Evolutionary conservation across 78 protist species (phyloP).

Genomic region (Dictyostelium brefeldianum): DNA sequence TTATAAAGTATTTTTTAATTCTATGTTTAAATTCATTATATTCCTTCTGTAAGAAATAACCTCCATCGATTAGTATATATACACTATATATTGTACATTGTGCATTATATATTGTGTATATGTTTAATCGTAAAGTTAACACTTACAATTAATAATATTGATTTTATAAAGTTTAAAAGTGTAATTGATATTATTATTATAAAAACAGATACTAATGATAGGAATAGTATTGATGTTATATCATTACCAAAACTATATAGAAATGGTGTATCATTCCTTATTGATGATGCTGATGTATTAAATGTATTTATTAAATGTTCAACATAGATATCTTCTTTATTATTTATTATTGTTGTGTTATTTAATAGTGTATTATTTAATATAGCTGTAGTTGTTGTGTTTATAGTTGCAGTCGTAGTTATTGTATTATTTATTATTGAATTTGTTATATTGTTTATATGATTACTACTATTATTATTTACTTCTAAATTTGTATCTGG

Average conservation of each 20-base stretch:
- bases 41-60: background rate
- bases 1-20: slow-evolving; percentile 8
- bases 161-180: slow-evolving; percentile 10
- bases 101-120: too few species aligned
- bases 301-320: background rate
- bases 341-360: background rate
- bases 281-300: background rate
- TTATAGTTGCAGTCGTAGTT: too few species aligned
- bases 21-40: background rate
- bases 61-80: too few species aligned
- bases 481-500: too few species aligned
- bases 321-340: too few species aligned
- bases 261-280: background rate
- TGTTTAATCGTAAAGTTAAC: too few species aligned
- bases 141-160: background rate
- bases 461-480: background rate
- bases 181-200: slow-evolving; percentile 16
- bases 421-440: too few species aligned
- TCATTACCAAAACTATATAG: slow-evolving; percentile 24
- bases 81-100: background rate
- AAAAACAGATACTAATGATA: background rate
- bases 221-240: slow-evolving; percentile 7
- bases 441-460: too few species aligned
- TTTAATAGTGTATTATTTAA: too few species aligned
- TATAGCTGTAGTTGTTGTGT: background rate